Percentiles rank a stretch among this genome's conserved stretches.
These are phyloP conservation scores for Backusella australiensis DNA, from an alignment of 192 early-diverging fungal species.

Conservation along the genomic window DNA sequence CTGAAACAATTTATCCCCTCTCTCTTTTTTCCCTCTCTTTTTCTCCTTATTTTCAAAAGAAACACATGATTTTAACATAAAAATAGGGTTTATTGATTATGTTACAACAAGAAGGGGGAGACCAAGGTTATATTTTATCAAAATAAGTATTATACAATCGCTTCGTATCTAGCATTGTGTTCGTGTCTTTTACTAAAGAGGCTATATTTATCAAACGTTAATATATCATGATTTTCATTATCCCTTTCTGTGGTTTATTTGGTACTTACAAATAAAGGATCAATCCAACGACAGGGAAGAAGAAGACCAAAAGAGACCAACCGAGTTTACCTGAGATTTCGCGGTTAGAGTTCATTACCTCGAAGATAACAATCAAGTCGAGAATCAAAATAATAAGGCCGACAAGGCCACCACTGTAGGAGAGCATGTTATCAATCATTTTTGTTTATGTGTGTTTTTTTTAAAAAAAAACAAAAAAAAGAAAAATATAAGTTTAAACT, in stretches of 20 bases:
- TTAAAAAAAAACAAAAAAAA: background rate
- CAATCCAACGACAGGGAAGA: slow-evolving; percentile 59
- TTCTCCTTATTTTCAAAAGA: background rate
- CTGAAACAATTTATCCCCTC: background rate
- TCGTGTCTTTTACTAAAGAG: slow-evolving; percentile 13
- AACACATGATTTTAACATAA: background rate
- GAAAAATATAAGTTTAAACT: background rate
- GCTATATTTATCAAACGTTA: background rate
- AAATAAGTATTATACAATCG: background rate
- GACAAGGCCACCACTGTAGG: slow-evolving; percentile 34
- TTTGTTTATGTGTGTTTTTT: background rate
- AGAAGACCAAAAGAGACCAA: slow-evolving; percentile 59
- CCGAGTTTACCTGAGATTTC: slow-evolving; percentile 44
- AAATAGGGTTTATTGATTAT: background rate
- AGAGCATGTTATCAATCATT: slow-evolving; percentile 31
- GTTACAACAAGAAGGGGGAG: background rate
- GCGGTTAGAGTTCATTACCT: slow-evolving; percentile 51
- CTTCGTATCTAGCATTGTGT: slow-evolving; percentile 15
- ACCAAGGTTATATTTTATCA: background rate
- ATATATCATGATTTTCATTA: background rate
- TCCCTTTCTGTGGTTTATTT: background rate
- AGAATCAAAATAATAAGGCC: slow-evolving; percentile 48
- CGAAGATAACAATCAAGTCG: slow-evolving; percentile 58
- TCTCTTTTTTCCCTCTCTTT: background rate
- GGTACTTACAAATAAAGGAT: slow-evolving; percentile 61